Evolutionary conservation across 2,329 filamentous ascomycete genomes (phyloP), one percentile per base, ranked within the genome.

Genomic region (Talaromyces sp.): DNA sequence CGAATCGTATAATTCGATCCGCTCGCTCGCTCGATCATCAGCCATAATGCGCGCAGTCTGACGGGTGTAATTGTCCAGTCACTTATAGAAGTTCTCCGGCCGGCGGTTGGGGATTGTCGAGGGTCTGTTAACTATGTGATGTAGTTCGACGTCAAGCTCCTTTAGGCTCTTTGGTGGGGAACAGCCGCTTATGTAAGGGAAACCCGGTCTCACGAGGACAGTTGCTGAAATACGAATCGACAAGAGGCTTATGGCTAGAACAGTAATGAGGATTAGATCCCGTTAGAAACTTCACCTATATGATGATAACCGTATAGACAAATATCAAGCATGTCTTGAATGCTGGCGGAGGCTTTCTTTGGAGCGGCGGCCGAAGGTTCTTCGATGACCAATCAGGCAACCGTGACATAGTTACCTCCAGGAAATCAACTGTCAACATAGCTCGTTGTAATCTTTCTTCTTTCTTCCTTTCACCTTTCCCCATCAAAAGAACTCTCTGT

Each of bases 1-100:
- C n/a, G 74, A 76, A 61, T 76, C 74, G 61, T 71, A 75, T 53
- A 76, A 72, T 63, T 74, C 74, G 61, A 68, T 67, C 43, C 66
- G 65, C 57, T 71, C 68, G 64, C 62, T 60, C 55, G 65, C 52
- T 61, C 60, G 60, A 52, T 68, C 63, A 48, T 72, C 67, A 52
- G 71, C 69, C 53, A 71, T 66, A 70, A 73, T 75, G 25, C 37
- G 21, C n/a, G 5, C 7, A 35, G 4, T 56, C 5, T 25, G 22
- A 1, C 17, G 15, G 11, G 17, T 28, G 15, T 36, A 19, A 19
- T 5, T 13, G 8, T 46, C 6, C 6, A 46, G 7, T 17, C 43
- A 46, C 43, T 33, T 33, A 25, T 46, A 17, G 25, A 6, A 46
- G 15, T 28, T 2, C 31, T 19, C 43, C 15, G 43, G 22, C 43